phyloP scores from a whole-genome alignment of 1,139 yeast species.

The Pichia sp. region DNA sequence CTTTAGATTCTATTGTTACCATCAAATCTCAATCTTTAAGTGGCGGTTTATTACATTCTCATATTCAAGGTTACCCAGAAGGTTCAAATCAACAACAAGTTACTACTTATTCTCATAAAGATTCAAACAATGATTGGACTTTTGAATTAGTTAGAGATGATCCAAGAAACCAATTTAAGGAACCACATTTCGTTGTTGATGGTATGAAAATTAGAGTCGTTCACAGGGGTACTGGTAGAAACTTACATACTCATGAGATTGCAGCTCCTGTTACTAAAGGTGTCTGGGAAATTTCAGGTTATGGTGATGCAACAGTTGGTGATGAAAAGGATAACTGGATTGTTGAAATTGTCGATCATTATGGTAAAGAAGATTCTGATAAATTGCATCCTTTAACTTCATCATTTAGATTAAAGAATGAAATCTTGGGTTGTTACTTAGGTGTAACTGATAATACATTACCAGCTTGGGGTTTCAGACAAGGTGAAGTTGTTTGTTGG shows the following conservation, averaged over 20 bases:
- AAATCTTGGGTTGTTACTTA: slow-evolving; percentile 72
- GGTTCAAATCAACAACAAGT: slow-evolving; percentile 97
- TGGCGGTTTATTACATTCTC: slow-evolving; percentile 93
- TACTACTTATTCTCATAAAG: slow-evolving; percentile 91
- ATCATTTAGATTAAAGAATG: slow-evolving; percentile 70
- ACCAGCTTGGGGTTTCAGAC: slow-evolving; percentile 99
- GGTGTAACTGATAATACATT: slow-evolving; percentile 72
- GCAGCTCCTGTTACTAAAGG: slow-evolving; percentile 70
- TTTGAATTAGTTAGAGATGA: slow-evolving; percentile 69
- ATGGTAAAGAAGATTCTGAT: slow-evolving; percentile 59
- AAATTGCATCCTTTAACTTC: slow-evolving; percentile 83
- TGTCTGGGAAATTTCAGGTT: slow-evolving; percentile 84
- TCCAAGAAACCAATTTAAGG: slow-evolving; percentile 48
- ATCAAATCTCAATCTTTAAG: slow-evolving; percentile 86
- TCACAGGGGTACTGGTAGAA: slow-evolving; percentile 80
- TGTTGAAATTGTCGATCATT: slow-evolving; percentile 77
- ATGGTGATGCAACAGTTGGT: slow-evolving; percentile 83
- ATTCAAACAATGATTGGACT: slow-evolving; percentile 83
- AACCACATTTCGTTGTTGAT: slow-evolving; percentile 53
- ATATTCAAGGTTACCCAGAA: slow-evolving; percentile 85
- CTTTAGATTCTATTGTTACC: slow-evolving; percentile 72
- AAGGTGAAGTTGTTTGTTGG: slow-evolving; percentile 89
- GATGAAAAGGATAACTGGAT: slow-evolving; percentile 93
- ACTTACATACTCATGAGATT: slow-evolving; percentile 82
- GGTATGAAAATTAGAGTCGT: slow-evolving; percentile 74